Conservation (phyloP, 2,329 filamentous ascomycete species). For the Ascochyta lentis region DNA sequence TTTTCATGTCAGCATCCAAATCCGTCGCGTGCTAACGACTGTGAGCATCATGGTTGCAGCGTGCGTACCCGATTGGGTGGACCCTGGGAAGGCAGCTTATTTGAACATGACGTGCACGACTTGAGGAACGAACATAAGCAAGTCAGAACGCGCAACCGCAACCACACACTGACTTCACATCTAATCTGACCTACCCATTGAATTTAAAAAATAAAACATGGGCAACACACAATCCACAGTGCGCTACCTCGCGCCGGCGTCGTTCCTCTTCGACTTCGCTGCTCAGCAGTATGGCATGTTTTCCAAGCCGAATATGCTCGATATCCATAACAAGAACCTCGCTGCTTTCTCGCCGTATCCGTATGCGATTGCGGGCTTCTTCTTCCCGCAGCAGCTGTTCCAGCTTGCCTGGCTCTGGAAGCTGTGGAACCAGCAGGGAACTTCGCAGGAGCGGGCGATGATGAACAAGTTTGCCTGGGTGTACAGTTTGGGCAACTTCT, state of each 20-base stretch:
- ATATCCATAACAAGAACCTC: conserved; percentile 64
- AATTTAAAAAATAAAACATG: conserved; percentile 46
- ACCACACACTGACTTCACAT: too few species aligned
- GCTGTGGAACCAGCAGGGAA: conserved; percentile 58
- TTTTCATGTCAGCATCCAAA: not conserved
- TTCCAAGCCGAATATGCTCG: conserved; percentile 64
- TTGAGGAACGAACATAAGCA: not conserved
- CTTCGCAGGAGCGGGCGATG: conserved; percentile 53
- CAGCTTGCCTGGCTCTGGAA: conserved; percentile 65
- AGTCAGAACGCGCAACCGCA: not conserved
- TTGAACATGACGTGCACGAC: conserved; percentile 16
- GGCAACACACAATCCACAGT: conserved; percentile 62
- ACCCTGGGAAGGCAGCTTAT: conserved; percentile 1
- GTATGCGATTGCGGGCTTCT: conserved; percentile 66
- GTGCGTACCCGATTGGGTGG: not conserved
- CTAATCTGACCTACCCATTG: too few species aligned
- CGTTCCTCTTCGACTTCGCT: conserved; percentile 64
- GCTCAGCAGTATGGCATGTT: conserved; percentile 67
- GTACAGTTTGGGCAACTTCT: conserved; percentile 64
- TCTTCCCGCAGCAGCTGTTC: conserved; percentile 67
- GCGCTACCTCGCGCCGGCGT: conserved; percentile 60
- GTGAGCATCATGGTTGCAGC: not conserved
- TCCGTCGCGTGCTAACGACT: not conserved
- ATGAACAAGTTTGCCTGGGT: conserved; percentile 64
- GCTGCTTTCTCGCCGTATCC: conserved; percentile 66